Conservation (phyloP, 1,284 basidiomycete genomes). For the Bjerkandera adusta region DNA sequence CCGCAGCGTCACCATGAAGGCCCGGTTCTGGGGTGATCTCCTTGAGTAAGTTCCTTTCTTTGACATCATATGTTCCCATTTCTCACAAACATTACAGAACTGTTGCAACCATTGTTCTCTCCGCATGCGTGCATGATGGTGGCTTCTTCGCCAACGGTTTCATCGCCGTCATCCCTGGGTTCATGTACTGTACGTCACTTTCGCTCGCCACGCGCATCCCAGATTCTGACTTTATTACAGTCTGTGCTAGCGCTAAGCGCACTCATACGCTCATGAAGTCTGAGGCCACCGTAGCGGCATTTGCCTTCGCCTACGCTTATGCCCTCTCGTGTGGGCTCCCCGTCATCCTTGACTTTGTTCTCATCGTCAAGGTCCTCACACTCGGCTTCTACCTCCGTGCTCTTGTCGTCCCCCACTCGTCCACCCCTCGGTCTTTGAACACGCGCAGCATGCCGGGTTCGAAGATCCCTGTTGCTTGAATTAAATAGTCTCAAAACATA, state of each 20-base stretch:
- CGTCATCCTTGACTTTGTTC: slow-evolving; percentile 7
- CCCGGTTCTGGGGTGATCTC: background rate
- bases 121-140: too few relatives aligned
- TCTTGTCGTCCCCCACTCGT: too few relatives aligned
- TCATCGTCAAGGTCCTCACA: slow-evolving; percentile 4
- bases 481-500: too few relatives aligned
- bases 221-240: background rate
- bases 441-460: too few relatives aligned
- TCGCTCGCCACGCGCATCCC: background rate
- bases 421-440: too few relatives aligned
- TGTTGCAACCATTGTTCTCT: too few relatives aligned
- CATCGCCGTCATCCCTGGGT: slow-evolving; percentile 7
- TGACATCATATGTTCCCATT: background rate
- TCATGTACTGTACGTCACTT: slow-evolving; percentile 8
- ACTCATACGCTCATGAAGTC: background rate
- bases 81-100: background rate
- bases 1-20: background rate
- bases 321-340: slow-evolving; percentile 7
- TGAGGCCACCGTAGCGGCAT: slow-evolving; percentile 1
- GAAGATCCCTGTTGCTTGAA: too few relatives aligned
- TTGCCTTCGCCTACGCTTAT: slow-evolving; percentile 1
- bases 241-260: slow-evolving; percentile 3
- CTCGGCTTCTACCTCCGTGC: too few relatives aligned
- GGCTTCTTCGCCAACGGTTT: background rate
- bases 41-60: slow-evolving; percentile 2